A percentile compares a stretch with the other conserved stretches of the same genome.
Evolutionary conservation across 768 basidiomycete species (phyloP).

Genomic region (Termitomyces sp.): DNA sequence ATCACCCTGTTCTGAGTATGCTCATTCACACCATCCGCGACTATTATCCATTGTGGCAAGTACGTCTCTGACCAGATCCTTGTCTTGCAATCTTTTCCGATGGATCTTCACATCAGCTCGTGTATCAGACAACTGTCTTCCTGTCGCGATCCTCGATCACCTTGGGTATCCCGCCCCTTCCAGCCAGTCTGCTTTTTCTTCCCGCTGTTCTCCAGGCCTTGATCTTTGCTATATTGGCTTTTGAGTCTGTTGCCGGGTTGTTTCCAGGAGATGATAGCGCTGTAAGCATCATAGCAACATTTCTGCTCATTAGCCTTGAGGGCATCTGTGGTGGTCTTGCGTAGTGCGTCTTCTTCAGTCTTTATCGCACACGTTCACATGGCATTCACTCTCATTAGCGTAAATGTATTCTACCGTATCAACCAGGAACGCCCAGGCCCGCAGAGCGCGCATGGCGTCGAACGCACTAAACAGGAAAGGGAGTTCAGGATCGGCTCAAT

Average conservation of each 20-base stretch:
- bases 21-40: slow-evolving; percentile 84
- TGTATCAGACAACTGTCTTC: slow-evolving; percentile 64
- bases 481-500: slow-evolving; percentile 91
- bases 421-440: slow-evolving; percentile 64
- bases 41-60: slow-evolving; percentile 96
- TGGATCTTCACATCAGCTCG: slow-evolving; percentile 32
- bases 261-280: slow-evolving; percentile 36
- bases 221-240: slow-evolving; percentile 49
- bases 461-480: slow-evolving; percentile 65
- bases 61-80: slow-evolving; percentile 22
- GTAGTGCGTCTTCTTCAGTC: slow-evolving; percentile 53
- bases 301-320: slow-evolving; percentile 77
- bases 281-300: slow-evolving; percentile 50
- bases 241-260: slow-evolving; percentile 55
- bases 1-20: slow-evolving; percentile 58
- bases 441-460: slow-evolving; percentile 39
- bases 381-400: slow-evolving; percentile 34
- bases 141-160: slow-evolving; percentile 78
- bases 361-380: not conserved
- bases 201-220: slow-evolving; percentile 62
- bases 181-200: slow-evolving; percentile 49
- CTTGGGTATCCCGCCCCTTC: slow-evolving; percentile 69
- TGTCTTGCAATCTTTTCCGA: not conserved
- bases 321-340: slow-evolving; percentile 91
- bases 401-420: slow-evolving; percentile 81